Conservation (phyloP, 2,329 filamentous ascomycete genomes). For the Fusarium longipes region DNA sequence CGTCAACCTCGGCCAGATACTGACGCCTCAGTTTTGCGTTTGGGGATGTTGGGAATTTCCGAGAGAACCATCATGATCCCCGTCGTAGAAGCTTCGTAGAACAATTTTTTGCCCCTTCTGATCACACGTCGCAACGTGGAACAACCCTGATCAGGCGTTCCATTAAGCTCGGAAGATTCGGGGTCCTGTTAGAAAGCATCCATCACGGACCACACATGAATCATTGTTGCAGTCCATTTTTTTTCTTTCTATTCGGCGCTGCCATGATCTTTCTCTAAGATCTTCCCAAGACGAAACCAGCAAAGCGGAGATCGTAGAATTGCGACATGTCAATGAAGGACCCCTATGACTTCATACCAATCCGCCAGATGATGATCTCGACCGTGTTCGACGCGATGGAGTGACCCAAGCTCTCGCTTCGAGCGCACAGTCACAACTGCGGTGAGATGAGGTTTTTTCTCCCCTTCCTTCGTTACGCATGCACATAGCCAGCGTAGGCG, state of each 20-base stretch:
- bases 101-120: constrained; percentile 2
- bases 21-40: constrained; percentile 31
- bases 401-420: constrained; percentile 36
- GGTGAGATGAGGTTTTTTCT: constrained; percentile 33
- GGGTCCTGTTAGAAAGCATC: constrained; percentile 5
- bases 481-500: constrained; percentile 9
- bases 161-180: constrained; percentile 18
- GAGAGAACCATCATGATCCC: neutral
- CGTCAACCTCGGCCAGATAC: constrained; percentile 13
- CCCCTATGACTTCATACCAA: constrained; percentile 49
- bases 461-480: neutral
- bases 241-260: neutral
- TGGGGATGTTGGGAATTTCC: neutral
- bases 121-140: neutral
- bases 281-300: constrained; percentile 5
- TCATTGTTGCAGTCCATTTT: neutral
- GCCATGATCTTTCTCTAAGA: neutral
- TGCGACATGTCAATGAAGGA: constrained; percentile 35
- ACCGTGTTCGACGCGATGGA: constrained; percentile 19
- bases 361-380: constrained; percentile 23
- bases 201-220: constrained; percentile 19
- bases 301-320: constrained; percentile 4
- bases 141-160: constrained; percentile 4
- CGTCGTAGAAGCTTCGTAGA: constrained; percentile 13
- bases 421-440: constrained; percentile 38